Percentiles rank a stretch among this genome's conserved stretches.
Conservation (phyloP, 306 rosid genomes). For the Biancaea sappan region DNA sequence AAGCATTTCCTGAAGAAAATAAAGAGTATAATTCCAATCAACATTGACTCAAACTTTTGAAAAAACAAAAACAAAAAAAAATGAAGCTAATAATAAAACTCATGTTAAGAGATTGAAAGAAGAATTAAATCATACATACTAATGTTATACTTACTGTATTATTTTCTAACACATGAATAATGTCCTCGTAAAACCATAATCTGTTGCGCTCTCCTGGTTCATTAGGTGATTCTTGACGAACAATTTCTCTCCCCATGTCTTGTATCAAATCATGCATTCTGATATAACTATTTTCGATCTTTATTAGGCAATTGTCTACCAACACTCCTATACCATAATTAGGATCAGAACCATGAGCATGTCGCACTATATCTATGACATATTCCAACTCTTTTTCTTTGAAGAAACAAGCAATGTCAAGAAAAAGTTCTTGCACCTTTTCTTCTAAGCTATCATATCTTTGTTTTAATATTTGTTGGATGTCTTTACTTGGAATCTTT, state of each 20-base stretch:
- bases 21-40: no score
- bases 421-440: neutral
- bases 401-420: conserved; percentile 38
- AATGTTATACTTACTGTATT: conserved; percentile 4
- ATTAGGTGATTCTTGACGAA: conserved; percentile 2
- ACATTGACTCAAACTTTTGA: no score
- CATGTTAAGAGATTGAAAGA: neutral
- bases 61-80: no score
- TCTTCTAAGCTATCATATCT: conserved; percentile 5
- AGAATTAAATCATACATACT: neutral
- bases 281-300: neutral
- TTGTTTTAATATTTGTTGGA: neutral
- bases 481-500: neutral
- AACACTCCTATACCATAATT: neutral
- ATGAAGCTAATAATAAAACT: neutral
- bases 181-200: conserved; percentile 22
- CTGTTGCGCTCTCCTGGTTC: conserved; percentile 32
- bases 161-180: neutral
- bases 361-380: neutral
- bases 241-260: conserved; percentile 23
- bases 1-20: no score
- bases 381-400: neutral
- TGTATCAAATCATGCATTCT: conserved; percentile 33
- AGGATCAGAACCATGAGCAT: neutral
- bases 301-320: neutral